Base-by-base conservation (phyloP, 2,329 filamentous ascomycete species). In the Fusarium xyrophilum region DNA sequence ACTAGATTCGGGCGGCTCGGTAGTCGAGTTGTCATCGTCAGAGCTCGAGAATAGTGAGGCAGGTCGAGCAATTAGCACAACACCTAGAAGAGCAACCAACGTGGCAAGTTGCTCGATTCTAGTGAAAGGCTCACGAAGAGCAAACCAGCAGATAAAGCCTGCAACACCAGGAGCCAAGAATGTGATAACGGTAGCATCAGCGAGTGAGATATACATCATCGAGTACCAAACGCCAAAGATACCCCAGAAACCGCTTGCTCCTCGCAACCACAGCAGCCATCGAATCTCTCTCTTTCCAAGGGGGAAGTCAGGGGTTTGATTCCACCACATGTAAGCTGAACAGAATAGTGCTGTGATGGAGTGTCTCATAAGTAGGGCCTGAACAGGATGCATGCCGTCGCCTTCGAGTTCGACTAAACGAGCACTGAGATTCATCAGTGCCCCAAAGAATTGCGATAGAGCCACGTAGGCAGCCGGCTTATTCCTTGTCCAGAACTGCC, bases 111-210 rank as follows among this genome's bases (percentile, higher is more conserved):
- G 91, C 76, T 97, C 93, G 40, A 86, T 86, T 27, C 88, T 84
- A 4, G 91, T 93, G 75, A 95, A 97, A 0, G 91, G 90, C 72
- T 97, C 93, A 53, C 88, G 86, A 21, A 89, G 79, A 38, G 94
- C 79, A 57, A 93, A 82, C 36, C 91, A 93, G 76, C 93, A 97
- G 21, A 91, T 85, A 80, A 94, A 93, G 60, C 92, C 93, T 23
- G 92, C 87, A 9, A 96, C 83, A 17, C 90, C 90, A 0, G 94
- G 94, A 0, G 91, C 88, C 9, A 97, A 84, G 76, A 97, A 97
- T 12, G 93, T 96, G 55, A 97, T 90, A 35, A 97, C 93, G 0
- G 92, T 96, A 4, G 93, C 93, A 76, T 97, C 93, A 19, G 93
- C 91, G 4, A 97, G 84, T 1, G 93, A 92, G 6, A 97, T 86